Conservation (phyloP, 176 grass and related monocot genomes). For the Raddia guianensis region DNA sequence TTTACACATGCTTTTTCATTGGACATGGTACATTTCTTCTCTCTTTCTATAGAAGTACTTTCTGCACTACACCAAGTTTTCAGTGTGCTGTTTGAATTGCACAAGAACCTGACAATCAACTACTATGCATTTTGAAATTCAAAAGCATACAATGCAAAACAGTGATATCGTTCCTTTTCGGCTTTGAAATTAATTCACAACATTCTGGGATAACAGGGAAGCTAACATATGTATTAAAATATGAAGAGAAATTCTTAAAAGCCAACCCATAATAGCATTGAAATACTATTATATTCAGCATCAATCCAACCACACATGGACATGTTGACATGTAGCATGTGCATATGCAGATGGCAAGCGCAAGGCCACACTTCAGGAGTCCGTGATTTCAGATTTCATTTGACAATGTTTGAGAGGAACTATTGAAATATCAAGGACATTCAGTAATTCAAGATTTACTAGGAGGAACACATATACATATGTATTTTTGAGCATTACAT, state of each 20-base stretch:
- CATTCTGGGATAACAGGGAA: background rate
- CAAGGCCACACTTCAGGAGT: background rate
- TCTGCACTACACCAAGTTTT: no score
- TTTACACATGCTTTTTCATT: no score
- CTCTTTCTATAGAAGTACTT: no score
- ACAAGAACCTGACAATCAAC: no score
- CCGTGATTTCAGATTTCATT: conserved; percentile 7
- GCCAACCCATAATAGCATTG: background rate
- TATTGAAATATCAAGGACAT: background rate
- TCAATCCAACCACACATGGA: conserved; percentile 1
- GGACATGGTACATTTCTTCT: no score
- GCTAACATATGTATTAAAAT: background rate
- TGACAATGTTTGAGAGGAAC: conserved; percentile 18
- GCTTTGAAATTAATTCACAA: background rate
- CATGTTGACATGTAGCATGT: conserved; percentile 2
- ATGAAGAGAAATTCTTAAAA: conserved; percentile 3
- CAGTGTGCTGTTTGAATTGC: no score
- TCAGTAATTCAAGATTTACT: background rate
- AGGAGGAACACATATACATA: background rate
- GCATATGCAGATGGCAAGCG: conserved; percentile 15
- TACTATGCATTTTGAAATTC: conserved; percentile 1
- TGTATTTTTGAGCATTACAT: background rate
- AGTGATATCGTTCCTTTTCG: background rate
- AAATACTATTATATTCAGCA: conserved; percentile 16
- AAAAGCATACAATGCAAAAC: conserved; percentile 14